phyloP scores from a whole-genome alignment of 371 early-diverging fungal genomes.

The Lichtheimia ramosa region DNA sequence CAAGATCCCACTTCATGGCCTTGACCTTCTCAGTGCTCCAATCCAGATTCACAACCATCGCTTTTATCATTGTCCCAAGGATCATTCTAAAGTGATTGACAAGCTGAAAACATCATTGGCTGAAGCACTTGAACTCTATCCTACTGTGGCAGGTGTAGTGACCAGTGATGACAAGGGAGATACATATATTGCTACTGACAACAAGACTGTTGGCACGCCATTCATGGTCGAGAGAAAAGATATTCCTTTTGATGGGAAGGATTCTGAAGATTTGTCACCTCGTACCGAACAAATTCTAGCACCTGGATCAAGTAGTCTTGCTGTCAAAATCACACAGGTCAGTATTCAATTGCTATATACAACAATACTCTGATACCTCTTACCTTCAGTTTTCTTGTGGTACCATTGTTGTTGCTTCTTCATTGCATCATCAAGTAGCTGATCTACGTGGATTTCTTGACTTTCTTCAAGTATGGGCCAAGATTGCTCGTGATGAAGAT shows the following conservation, averaged over 20 bases:
- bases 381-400: constrained; percentile 40
- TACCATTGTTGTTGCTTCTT: constrained; percentile 36
- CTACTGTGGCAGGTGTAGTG: constrained; percentile 33
- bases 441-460: constrained; percentile 41
- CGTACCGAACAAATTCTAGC: constrained; percentile 21
- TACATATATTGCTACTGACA: constrained; percentile 20
- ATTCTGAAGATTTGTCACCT: constrained; percentile 33
- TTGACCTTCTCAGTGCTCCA: constrained; percentile 30
- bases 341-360: neutral
- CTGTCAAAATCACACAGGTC: constrained; percentile 45
- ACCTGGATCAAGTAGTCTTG: constrained; percentile 21
- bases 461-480: constrained; percentile 44
- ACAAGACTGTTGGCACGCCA: constrained; percentile 26
- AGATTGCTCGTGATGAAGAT: constrained; percentile 28
- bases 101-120: constrained; percentile 35
- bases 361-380: too few species aligned
- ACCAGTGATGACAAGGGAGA: constrained; percentile 20
- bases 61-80: constrained; percentile 23
- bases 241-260: constrained; percentile 22
- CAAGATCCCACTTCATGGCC: constrained; percentile 28
- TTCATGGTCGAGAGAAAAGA: constrained; percentile 39
- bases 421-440: constrained; percentile 36
- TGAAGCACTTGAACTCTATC: constrained; percentile 42
- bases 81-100: constrained; percentile 16
- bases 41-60: constrained; percentile 44